Percentiles rank a stretch among this genome's conserved stretches.
Evolutionary conservation across 495 filamentous ascomycete species (phyloP).

Genomic region (Aspergillus bridgeri): DNA sequence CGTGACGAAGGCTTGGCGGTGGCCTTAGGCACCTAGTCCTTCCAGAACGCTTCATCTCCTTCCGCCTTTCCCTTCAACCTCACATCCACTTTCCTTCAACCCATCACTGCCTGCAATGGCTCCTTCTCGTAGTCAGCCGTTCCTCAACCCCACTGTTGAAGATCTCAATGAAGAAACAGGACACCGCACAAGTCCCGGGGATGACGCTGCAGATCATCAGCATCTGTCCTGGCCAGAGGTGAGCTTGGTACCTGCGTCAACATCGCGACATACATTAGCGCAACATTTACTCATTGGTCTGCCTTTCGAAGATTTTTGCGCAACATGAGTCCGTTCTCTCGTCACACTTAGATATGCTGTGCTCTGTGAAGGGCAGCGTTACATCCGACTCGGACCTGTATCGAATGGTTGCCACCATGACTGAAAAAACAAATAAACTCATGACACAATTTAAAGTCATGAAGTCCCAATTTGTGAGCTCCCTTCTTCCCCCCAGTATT

Average conservation of each 20-base stretch:
- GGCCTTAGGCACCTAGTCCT: not conserved
- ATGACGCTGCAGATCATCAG: not conserved
- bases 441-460: slow-evolving; percentile 34
- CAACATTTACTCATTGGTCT: not conserved
- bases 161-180: slow-evolving; percentile 10
- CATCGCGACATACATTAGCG: not conserved
- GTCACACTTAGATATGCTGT: slow-evolving; percentile 35
- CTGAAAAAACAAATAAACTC: slow-evolving; percentile 36
- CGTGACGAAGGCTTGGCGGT: not conserved
- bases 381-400: slow-evolving; percentile 22
- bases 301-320: slow-evolving; percentile 27
- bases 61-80: not conserved
- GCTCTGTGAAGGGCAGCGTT: slow-evolving; percentile 24
- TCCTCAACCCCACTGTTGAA: slow-evolving; percentile 21
- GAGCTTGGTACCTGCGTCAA: slow-evolving; percentile 8
- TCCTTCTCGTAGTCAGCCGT: not conserved
- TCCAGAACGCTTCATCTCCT: not conserved
- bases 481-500: not conserved
- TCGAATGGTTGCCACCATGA: slow-evolving; percentile 31
- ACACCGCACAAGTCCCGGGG: not conserved
- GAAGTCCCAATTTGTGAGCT: slow-evolving; percentile 23
- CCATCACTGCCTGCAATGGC: slow-evolving; percentile 1
- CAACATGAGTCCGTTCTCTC: slow-evolving; percentile 33
- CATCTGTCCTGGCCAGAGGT: slow-evolving; percentile 21
- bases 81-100: slow-evolving; percentile 5